phyloP scores from a whole-genome alignment of 108 stramenopile species.

The Cyclotella cryptica region DNA sequence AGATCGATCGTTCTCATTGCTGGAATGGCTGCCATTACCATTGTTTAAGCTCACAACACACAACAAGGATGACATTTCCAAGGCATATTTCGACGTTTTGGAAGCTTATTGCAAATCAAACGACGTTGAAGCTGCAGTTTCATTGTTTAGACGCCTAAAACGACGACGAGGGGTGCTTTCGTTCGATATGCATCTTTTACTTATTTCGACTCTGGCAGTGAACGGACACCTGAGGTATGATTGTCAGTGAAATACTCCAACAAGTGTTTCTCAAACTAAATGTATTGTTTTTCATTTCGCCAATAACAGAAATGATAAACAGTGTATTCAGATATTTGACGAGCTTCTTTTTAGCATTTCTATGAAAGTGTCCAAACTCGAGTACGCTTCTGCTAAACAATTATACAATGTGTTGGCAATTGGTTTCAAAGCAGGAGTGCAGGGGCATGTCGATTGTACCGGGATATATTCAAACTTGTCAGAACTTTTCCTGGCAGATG shows the following conservation, averaged over 20 bases:
- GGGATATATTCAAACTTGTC: background rate
- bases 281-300: background rate
- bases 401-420: constrained; percentile 60
- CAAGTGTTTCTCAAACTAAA: constrained; percentile 2
- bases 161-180: background rate
- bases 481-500: constrained; percentile 42
- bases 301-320: constrained; percentile 12
- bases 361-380: constrained; percentile 62
- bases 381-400: constrained; percentile 55
- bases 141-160: background rate
- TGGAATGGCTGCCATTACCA: background rate
- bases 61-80: background rate
- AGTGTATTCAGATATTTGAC: constrained; percentile 61
- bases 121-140: constrained; percentile 7
- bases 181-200: constrained; percentile 43
- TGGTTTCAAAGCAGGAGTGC: constrained; percentile 31
- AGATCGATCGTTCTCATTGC: background rate
- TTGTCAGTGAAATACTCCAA: background rate
- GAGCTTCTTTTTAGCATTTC: constrained; percentile 64
- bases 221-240: constrained; percentile 58
- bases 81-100: background rate
- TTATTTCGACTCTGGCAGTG: constrained; percentile 63
- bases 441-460: background rate
- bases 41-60: background rate
- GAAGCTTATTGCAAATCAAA: constrained; percentile 2